phyloP scores from a whole-genome alignment of 2,329 filamentous ascomycete genomes.

The Passalora sequoiae region DNA sequence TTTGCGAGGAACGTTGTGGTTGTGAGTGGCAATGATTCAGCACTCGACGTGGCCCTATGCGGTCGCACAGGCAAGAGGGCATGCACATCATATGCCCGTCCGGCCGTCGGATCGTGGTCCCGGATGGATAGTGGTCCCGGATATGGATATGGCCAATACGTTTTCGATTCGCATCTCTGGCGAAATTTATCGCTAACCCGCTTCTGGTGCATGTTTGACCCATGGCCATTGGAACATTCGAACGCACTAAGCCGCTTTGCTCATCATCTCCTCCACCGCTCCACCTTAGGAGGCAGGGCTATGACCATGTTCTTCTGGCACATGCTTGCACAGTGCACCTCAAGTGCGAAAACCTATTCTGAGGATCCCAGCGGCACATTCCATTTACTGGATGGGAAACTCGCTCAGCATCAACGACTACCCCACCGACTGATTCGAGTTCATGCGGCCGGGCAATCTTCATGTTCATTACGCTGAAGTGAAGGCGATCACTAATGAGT shows the following conservation, averaged over 20 bases:
- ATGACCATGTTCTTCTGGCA: slow-evolving; percentile 53
- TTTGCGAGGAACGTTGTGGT: slow-evolving; percentile 44
- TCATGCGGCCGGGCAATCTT: slow-evolving; percentile 4
- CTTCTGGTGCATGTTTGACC: slow-evolving; percentile 65
- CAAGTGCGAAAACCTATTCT: background rate
- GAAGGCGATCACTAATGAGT: background rate
- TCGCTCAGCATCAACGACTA: slow-evolving; percentile 9
- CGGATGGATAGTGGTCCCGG: no score
- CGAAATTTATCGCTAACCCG: slow-evolving; percentile 62
- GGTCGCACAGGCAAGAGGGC: slow-evolving; percentile 47
- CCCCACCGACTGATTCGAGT: slow-evolving; percentile 20
- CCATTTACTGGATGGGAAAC: slow-evolving; percentile 9
- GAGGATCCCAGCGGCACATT: background rate
- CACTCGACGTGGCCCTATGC: slow-evolving; percentile 58
- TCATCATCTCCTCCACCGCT: slow-evolving; percentile 52
- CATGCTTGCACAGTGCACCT: slow-evolving; percentile 40
- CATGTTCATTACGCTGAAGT: slow-evolving; percentile 8
- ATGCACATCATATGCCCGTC: slow-evolving; percentile 53
- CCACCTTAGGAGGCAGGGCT: slow-evolving; percentile 49
- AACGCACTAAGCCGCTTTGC: slow-evolving; percentile 50
- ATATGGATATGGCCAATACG: slow-evolving; percentile 54
- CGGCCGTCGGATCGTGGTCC: slow-evolving; percentile 52
- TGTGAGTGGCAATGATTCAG: slow-evolving; percentile 56
- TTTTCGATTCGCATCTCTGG: slow-evolving; percentile 58
- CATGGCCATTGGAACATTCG: slow-evolving; percentile 61